Evolutionary conservation across 768 basidiomycete genomes (phyloP), one percentile per base, ranked within the genome.

Genomic region (Naganishia vaughanmartiniae): DNA sequence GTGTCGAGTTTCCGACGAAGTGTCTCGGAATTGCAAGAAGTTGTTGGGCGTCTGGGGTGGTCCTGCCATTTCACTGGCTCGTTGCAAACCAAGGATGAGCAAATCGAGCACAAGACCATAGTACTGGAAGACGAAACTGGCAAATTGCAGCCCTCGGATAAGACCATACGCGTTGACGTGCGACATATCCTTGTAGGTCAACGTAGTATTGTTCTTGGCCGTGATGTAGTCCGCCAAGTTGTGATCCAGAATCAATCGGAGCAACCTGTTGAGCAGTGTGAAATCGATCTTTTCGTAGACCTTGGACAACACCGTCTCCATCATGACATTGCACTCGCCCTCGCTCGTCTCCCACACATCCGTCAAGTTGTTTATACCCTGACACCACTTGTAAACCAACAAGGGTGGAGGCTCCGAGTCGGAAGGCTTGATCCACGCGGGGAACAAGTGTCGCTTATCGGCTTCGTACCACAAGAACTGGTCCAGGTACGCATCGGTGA

Each of bases 391-490:
- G 84, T 97, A 98, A 36, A 97, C 94, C 36, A 98, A 87, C 19
- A 98, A 86, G 2, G 95, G 95, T 0, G 95, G 93, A 2, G 95
- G 95, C 77, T 98, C 95, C 0, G 92, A 94, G 76, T 98, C 93
- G 60, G 92, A 90, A 30, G 96, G 96, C 83, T 98, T 99, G 81
- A 99, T 96, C 95, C 96, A 99, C 0, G 93, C 88, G 14, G 96
- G 96, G 89, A 98, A 98, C 28, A 99, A 83, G 57, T 93, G 92
- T 75, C 96, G 90, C 81, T 98, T 98, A 83, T 99, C 96, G 26
- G 93, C 93, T 86, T 99, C 95, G 77, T 96, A 99, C 87, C 93
- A 96, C 67, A 99, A 82, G 88, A 96, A 98, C 83, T 98, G 95
- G 77, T 98, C 95, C 46, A 98, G 87, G 80, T 97, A 98, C 86